Evolutionary conservation across 1,284 basidiomycete genomes (phyloP), one percentile per base, ranked within the genome.

Genomic region (Tremellales sp.): DNA sequence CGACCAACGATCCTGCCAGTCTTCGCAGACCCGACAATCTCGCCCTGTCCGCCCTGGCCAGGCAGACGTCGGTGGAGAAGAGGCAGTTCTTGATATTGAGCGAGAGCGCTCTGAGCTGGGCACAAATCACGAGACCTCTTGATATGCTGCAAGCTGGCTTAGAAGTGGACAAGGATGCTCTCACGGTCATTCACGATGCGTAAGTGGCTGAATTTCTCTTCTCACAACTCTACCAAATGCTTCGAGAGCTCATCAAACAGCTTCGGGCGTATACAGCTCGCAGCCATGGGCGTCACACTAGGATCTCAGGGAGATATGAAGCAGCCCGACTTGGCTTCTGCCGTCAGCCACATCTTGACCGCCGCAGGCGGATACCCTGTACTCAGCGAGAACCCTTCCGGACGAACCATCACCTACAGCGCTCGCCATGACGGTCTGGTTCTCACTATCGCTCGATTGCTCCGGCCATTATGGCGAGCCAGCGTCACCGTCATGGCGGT

Each of bases 351-450:
- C 22, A 67, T 69, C 37, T 49, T 68, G n/a, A 51, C 65, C 22
- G 49, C 57, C 2, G 53, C 63, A 6, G 57, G 46, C 19, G 59
- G 62, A 25, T 55, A 59, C 13, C 68, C 70, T 0, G 26, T 56
- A 2, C 51, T 70, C 23, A 57, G 53, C 17, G 59, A 60, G 12
- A 48, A 50, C 6, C 54, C 56, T 4, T 55, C 54, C 4, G 63
- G 66, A 15, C 57, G 59, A 26, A 56, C 51, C 23, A 70, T 89
- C 19, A 81, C 82, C 43, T 93, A 87, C 71, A 92, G 89, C 61
- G 87, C 89, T 33, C 81, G 91, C 45, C 82, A 92, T 60, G 90
- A 97, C 73, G 94, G 90, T 1, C 78, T 97, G 35, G 87, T 86
- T 0, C 74, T 94, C 27, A 93, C 91, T 68, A 82, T 97, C 61